These are phyloP conservation scores for Cardamine occulta DNA, from an alignment of 345 rosid species.

Conservation along the genomic window DNA sequence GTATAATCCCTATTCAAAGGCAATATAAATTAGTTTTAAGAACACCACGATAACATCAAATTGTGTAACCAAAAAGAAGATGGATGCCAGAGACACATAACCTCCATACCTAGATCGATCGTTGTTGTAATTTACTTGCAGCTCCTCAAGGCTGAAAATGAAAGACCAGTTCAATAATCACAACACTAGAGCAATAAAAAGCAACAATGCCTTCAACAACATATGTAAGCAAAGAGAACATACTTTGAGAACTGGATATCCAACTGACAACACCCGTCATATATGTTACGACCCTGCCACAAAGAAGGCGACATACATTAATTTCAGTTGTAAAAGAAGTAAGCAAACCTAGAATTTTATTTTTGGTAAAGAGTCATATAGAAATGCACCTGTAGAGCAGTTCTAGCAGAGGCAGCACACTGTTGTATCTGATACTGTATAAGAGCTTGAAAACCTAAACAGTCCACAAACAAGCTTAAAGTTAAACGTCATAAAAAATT, in stretches of 20 bases:
- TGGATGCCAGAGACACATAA: neutral
- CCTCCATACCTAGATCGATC: constrained; percentile 81
- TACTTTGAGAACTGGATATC: constrained; percentile 98
- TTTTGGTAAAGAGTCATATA: neutral
- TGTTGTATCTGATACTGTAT: constrained; percentile 82
- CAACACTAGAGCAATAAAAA: neutral
- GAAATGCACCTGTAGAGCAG: constrained; percentile 78
- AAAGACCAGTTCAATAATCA: constrained; percentile 31
- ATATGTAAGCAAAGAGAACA: constrained; percentile 36
- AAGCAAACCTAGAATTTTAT: neutral
- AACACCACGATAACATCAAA: constrained; percentile 19
- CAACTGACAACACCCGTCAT: constrained; percentile 97
- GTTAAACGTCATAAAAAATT: neutral
- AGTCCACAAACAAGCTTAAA: constrained; percentile 24
- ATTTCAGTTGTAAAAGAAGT: neutral
- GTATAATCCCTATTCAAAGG: constrained; percentile 77
- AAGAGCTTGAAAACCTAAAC: constrained; percentile 93
- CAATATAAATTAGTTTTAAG: neutral
- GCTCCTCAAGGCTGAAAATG: constrained; percentile 80
- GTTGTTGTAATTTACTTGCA: constrained; percentile 97
- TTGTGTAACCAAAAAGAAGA: neutral
- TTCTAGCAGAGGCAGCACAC: constrained; percentile 80
- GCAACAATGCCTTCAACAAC: constrained; percentile 6
- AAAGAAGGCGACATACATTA: neutral
- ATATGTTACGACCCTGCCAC: constrained; percentile 90